phyloP scores from a whole-genome alignment of 257 asterid genomes.

The Lycium ferocissimum region DNA sequence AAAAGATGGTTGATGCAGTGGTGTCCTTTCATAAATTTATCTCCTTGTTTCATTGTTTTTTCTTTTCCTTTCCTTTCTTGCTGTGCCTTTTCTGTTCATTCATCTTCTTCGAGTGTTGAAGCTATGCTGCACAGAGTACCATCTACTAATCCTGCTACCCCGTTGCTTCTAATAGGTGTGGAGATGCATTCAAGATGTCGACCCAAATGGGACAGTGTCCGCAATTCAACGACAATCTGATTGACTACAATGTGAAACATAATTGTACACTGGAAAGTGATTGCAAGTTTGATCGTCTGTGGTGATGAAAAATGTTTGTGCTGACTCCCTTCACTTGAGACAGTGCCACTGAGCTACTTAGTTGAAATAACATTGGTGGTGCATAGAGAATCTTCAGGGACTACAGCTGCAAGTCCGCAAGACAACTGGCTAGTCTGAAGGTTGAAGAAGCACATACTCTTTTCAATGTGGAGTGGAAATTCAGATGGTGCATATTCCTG shows the following conservation, averaged over 20 bases:
- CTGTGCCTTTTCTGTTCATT: neutral
- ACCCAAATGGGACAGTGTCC: neutral
- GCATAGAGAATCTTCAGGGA: neutral
- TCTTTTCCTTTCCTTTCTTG: neutral
- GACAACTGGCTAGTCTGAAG: neutral
- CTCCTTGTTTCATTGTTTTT: neutral
- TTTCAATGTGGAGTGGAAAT: neutral
- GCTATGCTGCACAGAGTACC: neutral
- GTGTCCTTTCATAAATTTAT: neutral
- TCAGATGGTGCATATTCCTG: neutral
- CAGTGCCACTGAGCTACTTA: neutral
- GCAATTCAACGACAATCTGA: neutral
- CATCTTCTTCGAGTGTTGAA: neutral
- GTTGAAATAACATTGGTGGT: neutral
- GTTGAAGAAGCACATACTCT: neutral
- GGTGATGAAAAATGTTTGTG: neutral
- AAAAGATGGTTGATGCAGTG: neutral
- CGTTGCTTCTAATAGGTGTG: neutral
- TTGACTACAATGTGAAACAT: neutral
- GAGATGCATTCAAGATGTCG: neutral
- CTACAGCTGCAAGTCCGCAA: constrained; percentile 1
- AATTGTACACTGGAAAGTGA: neutral
- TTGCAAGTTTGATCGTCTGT: neutral
- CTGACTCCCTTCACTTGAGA: constrained; percentile 2
- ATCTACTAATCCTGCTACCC: neutral